Percentiles rank a stretch among this genome's conserved stretches.
Evolutionary conservation across 306 rosid genomes (phyloP).

Genomic region (Pachyrhizus erosus): DNA sequence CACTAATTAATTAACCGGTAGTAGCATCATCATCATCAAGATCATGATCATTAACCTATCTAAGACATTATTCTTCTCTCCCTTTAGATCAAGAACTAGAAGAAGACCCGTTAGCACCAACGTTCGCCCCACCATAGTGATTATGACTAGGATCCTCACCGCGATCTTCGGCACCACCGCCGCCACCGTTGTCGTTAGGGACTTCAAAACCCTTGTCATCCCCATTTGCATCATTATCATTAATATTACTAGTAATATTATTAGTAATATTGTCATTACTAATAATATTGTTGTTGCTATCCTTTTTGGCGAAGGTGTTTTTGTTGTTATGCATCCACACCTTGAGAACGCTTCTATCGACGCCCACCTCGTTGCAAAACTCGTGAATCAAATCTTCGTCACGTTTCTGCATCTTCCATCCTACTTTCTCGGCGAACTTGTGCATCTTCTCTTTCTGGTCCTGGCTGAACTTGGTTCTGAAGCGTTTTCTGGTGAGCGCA

Average conservation of each 20-base stretch:
- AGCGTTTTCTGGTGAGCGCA: conserved; percentile 56
- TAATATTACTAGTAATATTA: background rate
- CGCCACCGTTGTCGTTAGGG: conserved; percentile 28
- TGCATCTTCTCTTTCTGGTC: conserved; percentile 93
- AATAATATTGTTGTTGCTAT: background rate
- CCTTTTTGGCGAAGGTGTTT: conserved; percentile 64
- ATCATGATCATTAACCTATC: conserved; percentile 53
- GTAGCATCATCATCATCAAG: background rate
- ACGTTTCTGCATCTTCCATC: conserved; percentile 94
- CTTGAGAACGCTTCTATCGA: conserved; percentile 76
- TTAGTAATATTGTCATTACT: background rate
- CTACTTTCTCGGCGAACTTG: conserved; percentile 78
- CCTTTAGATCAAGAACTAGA: conserved; percentile 76
- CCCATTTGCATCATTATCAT: conserved; percentile 6
- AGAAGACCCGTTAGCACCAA: conserved; percentile 82
- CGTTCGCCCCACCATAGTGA: conserved; percentile 46
- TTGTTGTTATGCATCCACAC: conserved; percentile 99
- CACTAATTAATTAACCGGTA: conserved; percentile 51
- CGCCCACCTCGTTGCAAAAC: conserved; percentile 73
- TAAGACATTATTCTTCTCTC: conserved; percentile 46
- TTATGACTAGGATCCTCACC: conserved; percentile 43
- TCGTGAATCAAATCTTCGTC: conserved; percentile 69
- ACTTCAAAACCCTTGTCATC: conserved; percentile 26
- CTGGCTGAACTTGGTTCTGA: conserved; percentile 78
- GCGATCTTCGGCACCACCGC: background rate